Base-by-base conservation (phyloP, 805 yeast genomes). In the Starmerella bombi region DNA sequence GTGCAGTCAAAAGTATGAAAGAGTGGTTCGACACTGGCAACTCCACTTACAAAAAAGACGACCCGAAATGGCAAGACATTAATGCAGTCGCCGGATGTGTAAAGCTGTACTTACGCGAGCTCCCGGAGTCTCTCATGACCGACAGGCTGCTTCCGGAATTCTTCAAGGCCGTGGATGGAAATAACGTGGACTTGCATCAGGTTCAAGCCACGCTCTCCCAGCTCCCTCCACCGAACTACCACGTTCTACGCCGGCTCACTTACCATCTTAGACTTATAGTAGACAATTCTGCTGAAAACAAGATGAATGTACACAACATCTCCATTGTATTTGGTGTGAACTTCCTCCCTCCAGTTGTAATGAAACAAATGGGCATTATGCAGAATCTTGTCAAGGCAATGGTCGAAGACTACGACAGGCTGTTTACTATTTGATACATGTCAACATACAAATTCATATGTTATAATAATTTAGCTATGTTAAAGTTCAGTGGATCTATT, bases 1-100 rank as follows among this genome's bases (percentile, higher is more conserved):
- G 75, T 6, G 69, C 74, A 37, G 72, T 74, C 34, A 70, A 72
- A 38, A 61, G 68, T 4, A 59, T 74, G 44, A 72, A 70, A 51
- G 62, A 60, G 27, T 72, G 74, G 12, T 74, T 75, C 53, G 75
- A 70, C 45, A 72, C 71, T 40, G 72, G 71, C 23, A 61, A 59
- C 30, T 3, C 30, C 17, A 34, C 33, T 15, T 37, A 30, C 16
- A 59, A 59, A 9, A 55, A 56, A 9, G 63, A 72, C 4, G 66
- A 74, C 53, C 72, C 70, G 42, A 65, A 74, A 31, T 73, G 77
- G 76, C 76, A 76, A 54, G 94, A 82, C 57, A 72, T 81, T 33
- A 88, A 86, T 57, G 80, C 93, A 2, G 72, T 84, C 35, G 85
- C 94, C 1, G 91, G 94, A 25, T 77, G 93, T 51, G 78, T 86